Conservation (phyloP, 75 land plant species). For the Cunninghamia lanceolata region DNA sequence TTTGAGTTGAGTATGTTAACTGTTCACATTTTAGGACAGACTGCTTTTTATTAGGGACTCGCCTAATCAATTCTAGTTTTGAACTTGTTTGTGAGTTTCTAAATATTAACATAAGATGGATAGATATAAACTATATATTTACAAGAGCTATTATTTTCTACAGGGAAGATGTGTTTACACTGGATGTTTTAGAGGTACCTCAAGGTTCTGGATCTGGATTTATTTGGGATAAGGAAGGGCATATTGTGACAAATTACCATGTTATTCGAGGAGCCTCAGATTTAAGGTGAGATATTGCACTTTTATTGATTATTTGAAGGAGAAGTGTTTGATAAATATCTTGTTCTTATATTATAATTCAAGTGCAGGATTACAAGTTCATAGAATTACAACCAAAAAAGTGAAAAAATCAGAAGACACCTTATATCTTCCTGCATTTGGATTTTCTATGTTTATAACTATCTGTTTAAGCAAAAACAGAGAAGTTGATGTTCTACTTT, state of each 20-base stretch:
- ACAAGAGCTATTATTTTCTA: neutral
- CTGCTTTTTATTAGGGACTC: neutral
- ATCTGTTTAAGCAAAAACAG: neutral
- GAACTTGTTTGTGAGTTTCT: neutral
- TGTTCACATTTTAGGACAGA: neutral
- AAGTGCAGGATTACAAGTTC: neutral
- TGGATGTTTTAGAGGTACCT: constrained; percentile 55
- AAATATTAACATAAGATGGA: neutral
- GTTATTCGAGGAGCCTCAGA: constrained; percentile 54
- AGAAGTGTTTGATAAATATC: neutral
- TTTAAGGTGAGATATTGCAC: constrained; percentile 24
- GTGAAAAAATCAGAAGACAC: neutral
- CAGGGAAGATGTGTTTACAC: constrained; percentile 48
- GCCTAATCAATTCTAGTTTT: neutral
- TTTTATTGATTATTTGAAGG: neutral
- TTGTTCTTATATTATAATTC: neutral
- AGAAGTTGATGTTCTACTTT: neutral
- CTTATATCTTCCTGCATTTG: neutral
- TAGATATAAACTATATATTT: neutral
- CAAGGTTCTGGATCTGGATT: constrained; percentile 60
- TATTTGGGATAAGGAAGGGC: constrained; percentile 47
- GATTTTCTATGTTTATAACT: neutral
- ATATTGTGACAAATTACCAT: constrained; percentile 50
- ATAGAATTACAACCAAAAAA: neutral
- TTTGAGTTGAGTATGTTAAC: neutral